phyloP scores from a whole-genome alignment of 768 basidiomycete species.

The Strobilomyces confusus region DNA sequence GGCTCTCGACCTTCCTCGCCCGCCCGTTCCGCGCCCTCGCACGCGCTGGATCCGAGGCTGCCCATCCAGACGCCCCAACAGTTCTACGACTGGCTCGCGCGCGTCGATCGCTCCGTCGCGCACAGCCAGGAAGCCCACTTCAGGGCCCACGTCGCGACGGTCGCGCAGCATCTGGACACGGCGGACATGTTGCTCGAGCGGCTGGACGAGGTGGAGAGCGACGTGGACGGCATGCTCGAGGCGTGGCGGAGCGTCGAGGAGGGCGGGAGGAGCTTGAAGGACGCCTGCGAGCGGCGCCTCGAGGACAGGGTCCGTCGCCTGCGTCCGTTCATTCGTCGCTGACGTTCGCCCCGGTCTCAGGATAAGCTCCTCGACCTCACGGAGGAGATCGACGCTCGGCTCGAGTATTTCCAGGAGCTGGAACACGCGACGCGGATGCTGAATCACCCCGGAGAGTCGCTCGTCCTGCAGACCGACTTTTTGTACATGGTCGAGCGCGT shows the following conservation, averaged over 20 bases:
- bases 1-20: conserved; percentile 47
- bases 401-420: conserved; percentile 94
- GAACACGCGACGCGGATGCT: conserved; percentile 91
- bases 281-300: conserved; percentile 84
- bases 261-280: conserved; percentile 85
- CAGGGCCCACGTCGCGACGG: conserved; percentile 73
- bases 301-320: conserved; percentile 78
- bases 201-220: conserved; percentile 67
- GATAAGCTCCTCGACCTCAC: conserved; percentile 74
- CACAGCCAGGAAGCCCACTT: conserved; percentile 95
- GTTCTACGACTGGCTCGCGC: conserved; percentile 94
- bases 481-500: conserved; percentile 95
- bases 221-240: conserved; percentile 78
- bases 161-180: conserved; percentile 70
- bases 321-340: background rate
- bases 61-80: conserved; percentile 90
- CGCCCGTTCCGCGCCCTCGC: conserved; percentile 28
- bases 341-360: conserved; percentile 34
- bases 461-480: conserved; percentile 89
- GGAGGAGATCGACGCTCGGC: conserved; percentile 72
- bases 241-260: conserved; percentile 89
- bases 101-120: conserved; percentile 85
- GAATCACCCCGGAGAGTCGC: conserved; percentile 88
- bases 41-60: conserved; percentile 68
- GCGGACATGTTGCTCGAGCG: conserved; percentile 73